Base-by-base conservation (phyloP, 345 rosid species). In the Dipteronia dyeriana region DNA sequence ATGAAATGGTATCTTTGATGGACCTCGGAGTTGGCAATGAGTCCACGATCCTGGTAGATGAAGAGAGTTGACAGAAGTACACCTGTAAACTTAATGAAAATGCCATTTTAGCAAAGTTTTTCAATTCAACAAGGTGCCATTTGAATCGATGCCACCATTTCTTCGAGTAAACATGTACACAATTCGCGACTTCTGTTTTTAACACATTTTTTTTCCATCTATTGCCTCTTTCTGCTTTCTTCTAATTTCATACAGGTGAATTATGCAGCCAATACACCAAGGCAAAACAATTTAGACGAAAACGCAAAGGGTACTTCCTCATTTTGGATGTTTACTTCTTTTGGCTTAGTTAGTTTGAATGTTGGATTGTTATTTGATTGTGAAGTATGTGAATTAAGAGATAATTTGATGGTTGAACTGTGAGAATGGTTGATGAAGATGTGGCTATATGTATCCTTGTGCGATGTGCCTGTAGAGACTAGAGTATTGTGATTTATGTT, bases 21-120 rank as follows among this genome's bases (percentile, higher is more conserved):
- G 97, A 96, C 64, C 75, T 87, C 9, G 98, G 97, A 75, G 78
- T 91, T 72, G 88, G 92, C 73, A 81, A 79, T 12, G 89, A 80
- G 8, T 92, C 92, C 1, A 90, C 90, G 43, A 79, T 96, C 79
- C 89, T 96, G 17, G 86, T 96, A 19, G 98, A 92, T 70, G 97
- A 90, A 84, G 91, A 85, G 82, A 82, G 80, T 73, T 41, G 80
- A 83, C 60, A 2, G 19, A 41, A 29, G 0, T 9, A 41, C 3
- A 68, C 62, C 66, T 5, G 39, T 56, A 68, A 56, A 29, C 57
- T 51, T 26, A 8, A 7, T 47, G 45, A 10, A 31, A 31, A 66
- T 51, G 63, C 51, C 38, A 38, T 16, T 54, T 38, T 29, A 29
- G 5, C 26, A 0, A 63, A 61, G 68, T n/a, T 43, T 74, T 45